Evolutionary conservation across 176 grass and related monocot genomes (phyloP).

Genomic region (Zoysia pacifica): DNA sequence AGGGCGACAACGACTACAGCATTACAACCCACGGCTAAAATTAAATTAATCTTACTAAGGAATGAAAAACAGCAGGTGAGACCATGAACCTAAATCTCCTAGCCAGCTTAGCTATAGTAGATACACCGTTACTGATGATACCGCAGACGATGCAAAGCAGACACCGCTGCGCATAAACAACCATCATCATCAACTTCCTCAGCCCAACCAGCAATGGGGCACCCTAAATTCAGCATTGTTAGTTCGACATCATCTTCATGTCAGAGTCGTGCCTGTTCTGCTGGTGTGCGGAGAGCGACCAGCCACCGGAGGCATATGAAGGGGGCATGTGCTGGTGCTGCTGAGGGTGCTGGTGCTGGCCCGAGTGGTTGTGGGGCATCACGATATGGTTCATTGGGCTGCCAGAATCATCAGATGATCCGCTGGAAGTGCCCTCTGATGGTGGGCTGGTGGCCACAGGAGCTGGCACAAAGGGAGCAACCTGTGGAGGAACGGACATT

Average conservation of each 20-base stretch:
- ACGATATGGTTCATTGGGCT: conserved; percentile 65
- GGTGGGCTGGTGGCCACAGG: conserved; percentile 60
- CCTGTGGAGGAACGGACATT: conserved; percentile 61
- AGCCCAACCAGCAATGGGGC: conserved; percentile 31
- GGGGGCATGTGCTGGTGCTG: conserved; percentile 71
- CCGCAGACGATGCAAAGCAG: not conserved
- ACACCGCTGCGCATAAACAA: not conserved
- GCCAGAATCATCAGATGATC: conserved; percentile 67
- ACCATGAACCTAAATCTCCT: conserved; percentile 53
- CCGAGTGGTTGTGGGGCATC: conserved; percentile 59
- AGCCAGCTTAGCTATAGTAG: conserved; percentile 45
- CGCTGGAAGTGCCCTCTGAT: conserved; percentile 73
- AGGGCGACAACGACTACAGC: conserved; percentile 26
- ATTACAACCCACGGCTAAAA: conserved; percentile 44
- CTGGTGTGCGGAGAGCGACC: conserved; percentile 72
- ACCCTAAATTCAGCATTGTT: conserved; percentile 38
- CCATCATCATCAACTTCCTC: conserved; percentile 40
- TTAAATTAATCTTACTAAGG: conserved; percentile 52
- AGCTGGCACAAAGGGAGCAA: conserved; percentile 55
- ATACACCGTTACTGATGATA: conserved; percentile 27
- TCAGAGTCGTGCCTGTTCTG: conserved; percentile 80
- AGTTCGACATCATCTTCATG: conserved; percentile 89
- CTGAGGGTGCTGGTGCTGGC: conserved; percentile 47
- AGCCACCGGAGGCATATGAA: conserved; percentile 55
- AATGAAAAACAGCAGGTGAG: conserved; percentile 36